phyloP scores from a whole-genome alignment of 2,329 filamentous ascomycete genomes.

The Arthrinium puccinioides region DNA sequence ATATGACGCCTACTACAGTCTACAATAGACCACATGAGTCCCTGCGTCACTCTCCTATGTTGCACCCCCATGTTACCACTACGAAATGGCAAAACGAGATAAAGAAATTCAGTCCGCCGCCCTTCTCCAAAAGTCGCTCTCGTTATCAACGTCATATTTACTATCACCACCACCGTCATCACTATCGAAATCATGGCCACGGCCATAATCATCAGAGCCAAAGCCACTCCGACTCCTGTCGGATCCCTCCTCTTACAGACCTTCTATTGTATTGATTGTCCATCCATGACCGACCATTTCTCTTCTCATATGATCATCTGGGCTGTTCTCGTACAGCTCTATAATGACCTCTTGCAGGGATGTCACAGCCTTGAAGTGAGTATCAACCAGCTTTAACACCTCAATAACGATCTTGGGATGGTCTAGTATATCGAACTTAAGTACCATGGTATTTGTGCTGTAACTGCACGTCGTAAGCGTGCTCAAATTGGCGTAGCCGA shows the following conservation, averaged over 20 bases:
- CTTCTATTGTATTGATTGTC: slow-evolving; percentile 5
- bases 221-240: background rate
- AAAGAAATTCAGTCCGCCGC: background rate
- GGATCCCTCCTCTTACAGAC: background rate
- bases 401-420: background rate
- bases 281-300: slow-evolving; percentile 15
- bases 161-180: background rate
- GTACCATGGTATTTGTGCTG: background rate
- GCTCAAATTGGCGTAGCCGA: slow-evolving; percentile 9
- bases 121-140: slow-evolving; percentile 1
- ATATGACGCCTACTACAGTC: too few species aligned
- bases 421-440: background rate
- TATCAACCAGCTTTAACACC: slow-evolving; percentile 9
- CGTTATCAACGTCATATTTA: background rate
- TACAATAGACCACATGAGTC: too few species aligned
- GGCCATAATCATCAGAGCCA: background rate
- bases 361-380: slow-evolving; percentile 13
- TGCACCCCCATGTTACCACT: too few species aligned
- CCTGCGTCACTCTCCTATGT: too few species aligned
- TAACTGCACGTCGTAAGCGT: slow-evolving; percentile 8
- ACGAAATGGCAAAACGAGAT: too few species aligned
- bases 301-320: slow-evolving; percentile 10
- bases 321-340: slow-evolving; percentile 10
- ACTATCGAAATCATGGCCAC: background rate
- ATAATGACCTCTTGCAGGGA: slow-evolving; percentile 16